Evolutionary conservation across 768 basidiomycete species (phyloP), one percentile per base, ranked within the genome.

Genomic region (Lactifluus echinatus): DNA sequence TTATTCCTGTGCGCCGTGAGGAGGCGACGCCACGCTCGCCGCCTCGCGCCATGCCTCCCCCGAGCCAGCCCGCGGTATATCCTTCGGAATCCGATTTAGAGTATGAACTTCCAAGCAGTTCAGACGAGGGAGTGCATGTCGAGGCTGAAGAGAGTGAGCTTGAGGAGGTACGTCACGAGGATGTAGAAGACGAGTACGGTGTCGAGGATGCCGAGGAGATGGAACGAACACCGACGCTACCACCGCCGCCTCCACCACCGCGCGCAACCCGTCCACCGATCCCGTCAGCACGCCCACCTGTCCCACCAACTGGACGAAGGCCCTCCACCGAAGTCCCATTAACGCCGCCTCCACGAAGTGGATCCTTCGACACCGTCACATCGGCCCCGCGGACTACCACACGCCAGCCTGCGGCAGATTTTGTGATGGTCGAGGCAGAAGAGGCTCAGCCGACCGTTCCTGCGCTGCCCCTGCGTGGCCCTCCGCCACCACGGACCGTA

Each of bases 71-170:
- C n/a, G 68, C 74, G 0, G 64, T 63, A 7, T 62, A 68, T 0
- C 59, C 62, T 17, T 36, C 68, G 23, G 79, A 82, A 49, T 74
- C 71, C n/a, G 80, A 81, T 40, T 67, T 73, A 10, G 77, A 74
- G 47, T 65, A 63, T 4, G 67, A 59, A 75, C 77, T 64, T 61
- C 68, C 28, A 40, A 64, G 68, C 33, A 70, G 71, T 31, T 79
- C 80, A 4, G 82, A 83, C 19, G 85, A 87, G 44, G 79, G 79
- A 10, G 82, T 83, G 23, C 75, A 76, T 36, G 80, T 82, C 24
- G 87, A 87, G 56, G 79, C 77, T 6, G 85, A 87, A 64, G 85
- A 87, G 63, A 87, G 84, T 59, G 85, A 87, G 65, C 72, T 81
- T 14, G 86, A 88, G 62, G 85, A 87, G 61, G 79, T 84, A 8